These are phyloP conservation scores for Phytophthora agathidicida DNA, from an alignment of 352 stramenopile genomes.

Conservation along the genomic window DNA sequence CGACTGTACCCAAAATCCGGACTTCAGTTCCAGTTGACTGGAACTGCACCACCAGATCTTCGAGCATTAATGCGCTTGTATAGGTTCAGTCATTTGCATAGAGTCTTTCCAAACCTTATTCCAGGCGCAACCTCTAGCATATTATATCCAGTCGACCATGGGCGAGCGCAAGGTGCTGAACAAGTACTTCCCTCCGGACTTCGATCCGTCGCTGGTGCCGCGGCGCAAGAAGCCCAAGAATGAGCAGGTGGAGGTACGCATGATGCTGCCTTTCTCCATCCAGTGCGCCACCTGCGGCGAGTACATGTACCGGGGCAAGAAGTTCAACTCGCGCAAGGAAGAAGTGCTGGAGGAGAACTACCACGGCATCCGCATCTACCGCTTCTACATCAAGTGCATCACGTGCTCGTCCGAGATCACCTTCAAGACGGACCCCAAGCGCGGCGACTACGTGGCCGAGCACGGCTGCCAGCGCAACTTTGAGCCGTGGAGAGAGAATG, in stretches of 20 bases:
- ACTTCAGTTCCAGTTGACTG: neutral
- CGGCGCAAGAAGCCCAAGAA: constrained; percentile 94
- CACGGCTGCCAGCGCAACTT: constrained; percentile 97
- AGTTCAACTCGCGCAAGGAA: constrained; percentile 99
- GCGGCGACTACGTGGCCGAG: constrained; percentile 98
- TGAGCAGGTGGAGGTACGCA: constrained; percentile 96
- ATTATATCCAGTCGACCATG: constrained; percentile 67
- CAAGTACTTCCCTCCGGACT: constrained; percentile 99
- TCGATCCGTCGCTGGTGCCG: constrained; percentile 97
- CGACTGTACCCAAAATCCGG: constrained; percentile 14
- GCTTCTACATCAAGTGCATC: constrained; percentile 99
- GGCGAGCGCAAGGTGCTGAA: constrained; percentile 99
- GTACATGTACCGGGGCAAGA: constrained; percentile 99
- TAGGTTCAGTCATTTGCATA: too few species aligned
- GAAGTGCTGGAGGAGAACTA: constrained; percentile 96
- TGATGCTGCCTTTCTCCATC: constrained; percentile 99
- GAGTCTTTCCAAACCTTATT: too few species aligned
- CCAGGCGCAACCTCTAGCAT: constrained; percentile 2
- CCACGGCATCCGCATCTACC: constrained; percentile 95
- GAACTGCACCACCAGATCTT: constrained; percentile 14
- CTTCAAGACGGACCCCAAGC: constrained; percentile 99
- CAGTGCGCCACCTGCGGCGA: constrained; percentile 97
- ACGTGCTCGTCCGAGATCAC: constrained; percentile 95
- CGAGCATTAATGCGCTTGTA: neutral
- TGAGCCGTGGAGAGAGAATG: constrained; percentile 95